Evolutionary conservation across 202 grass and related monocot species (phyloP), one percentile per base, ranked within the genome.

Genomic region (Cymbopogon flexuosus): DNA sequence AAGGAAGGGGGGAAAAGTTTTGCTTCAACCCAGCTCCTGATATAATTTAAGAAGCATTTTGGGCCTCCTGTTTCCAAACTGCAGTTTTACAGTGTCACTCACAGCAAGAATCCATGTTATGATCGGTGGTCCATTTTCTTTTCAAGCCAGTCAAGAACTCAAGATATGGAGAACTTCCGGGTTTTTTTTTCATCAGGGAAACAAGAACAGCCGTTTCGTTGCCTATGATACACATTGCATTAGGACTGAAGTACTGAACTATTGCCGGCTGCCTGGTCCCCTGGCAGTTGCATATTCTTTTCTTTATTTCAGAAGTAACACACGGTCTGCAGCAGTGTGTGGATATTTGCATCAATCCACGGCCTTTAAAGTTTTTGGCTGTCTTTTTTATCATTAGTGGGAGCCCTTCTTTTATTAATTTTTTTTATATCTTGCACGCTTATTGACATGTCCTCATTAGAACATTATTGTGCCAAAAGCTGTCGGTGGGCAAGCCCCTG

Each of bases 361-460:
- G 40, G 18, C 60, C 24, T 52, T 65, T 13, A 8, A 23, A 13
- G 66, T 75, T 61, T 41, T 22, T 54, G 30, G 10, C 14, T 52
- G 39, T 23, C 18, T 68, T 46, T 85, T 79, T 58, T 85, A 76
- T 52, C 64, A 74, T 56, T 68, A 74, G 67, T 73, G 51, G 66
- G 31, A 65, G 19, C 42, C 43, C 3, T 73, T 72, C 54, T 64
- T 72, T 62, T 18, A 10, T 62, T 65, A 30, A 37, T 5, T 62
- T 15, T 15, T 79, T 63, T 6, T 65, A 2, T 72, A 36, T 30
- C 23, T 72, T 88, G 47, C 76, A 24, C 33, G 36, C 64, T 67
- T 90, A 65, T 79, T 70, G 54, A 70, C 75, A 79, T 83, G 19
- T 47, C 69, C 27, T 80, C 70, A 79, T 69, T 59, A 90, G 79